These are phyloP conservation scores for Mrakia frigida DNA, from an alignment of 768 basidiomycete genomes.

Conservation along the genomic window DNA sequence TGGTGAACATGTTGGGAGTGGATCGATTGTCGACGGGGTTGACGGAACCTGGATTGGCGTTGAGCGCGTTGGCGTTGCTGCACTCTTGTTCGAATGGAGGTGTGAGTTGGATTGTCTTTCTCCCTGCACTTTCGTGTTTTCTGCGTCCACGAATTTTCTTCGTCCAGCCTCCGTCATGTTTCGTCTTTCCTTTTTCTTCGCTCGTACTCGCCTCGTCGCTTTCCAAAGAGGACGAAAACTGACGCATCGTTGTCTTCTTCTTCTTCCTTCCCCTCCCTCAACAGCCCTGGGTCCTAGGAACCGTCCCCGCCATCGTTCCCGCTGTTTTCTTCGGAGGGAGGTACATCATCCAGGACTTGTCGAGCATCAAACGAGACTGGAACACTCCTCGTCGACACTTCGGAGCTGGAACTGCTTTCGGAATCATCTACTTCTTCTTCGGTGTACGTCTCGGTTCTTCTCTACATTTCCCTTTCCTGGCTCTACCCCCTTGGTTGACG, in stretches of 20 bases:
- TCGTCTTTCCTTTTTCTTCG: background rate
- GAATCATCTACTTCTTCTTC: background rate
- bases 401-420: background rate
- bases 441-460: too few species aligned
- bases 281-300: background rate
- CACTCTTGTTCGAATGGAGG: background rate
- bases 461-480: too few species aligned
- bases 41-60: background rate
- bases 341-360: background rate
- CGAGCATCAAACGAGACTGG: background rate
- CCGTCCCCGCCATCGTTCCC: background rate
- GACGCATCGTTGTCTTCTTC: background rate
- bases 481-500: background rate
- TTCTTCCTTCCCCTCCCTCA: background rate
- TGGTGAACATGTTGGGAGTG: background rate
- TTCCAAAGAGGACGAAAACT: background rate
- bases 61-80: conserved; percentile 2
- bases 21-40: background rate
- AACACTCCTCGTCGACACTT: background rate
- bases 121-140: background rate
- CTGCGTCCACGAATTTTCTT: too few species aligned
- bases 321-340: background rate
- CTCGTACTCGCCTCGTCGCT: too few species aligned
- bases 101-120: background rate
- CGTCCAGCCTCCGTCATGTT: too few species aligned